phyloP scores from a whole-genome alignment of 2,329 filamentous ascomycete species.

The Hymenoscyphus fructigenus region DNA sequence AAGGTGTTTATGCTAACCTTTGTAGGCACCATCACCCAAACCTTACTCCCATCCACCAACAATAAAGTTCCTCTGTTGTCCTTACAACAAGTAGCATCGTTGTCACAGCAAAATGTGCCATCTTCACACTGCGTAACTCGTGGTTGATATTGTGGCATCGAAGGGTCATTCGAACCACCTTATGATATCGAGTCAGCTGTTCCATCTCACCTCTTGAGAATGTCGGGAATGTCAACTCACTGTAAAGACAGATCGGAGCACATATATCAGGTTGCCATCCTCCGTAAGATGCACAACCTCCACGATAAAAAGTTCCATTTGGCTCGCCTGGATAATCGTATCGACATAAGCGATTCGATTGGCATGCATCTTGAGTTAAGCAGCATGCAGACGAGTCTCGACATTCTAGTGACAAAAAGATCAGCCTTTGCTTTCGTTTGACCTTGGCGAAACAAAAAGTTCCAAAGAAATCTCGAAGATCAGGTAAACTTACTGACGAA shows the following conservation, averaged over 20 bases:
- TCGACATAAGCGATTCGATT: background rate
- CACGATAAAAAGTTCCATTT: background rate
- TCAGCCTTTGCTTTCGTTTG: background rate
- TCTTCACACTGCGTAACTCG: background rate
- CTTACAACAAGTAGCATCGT: background rate
- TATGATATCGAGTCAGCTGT: background rate
- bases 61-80: background rate
- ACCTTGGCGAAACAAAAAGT: background rate
- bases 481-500: background rate
- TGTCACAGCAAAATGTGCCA: background rate
- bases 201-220: background rate
- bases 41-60: background rate
- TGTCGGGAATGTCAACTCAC: background rate
- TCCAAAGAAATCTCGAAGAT: background rate
- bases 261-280: background rate
- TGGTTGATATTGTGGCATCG: background rate
- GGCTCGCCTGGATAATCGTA: background rate
- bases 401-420: background rate
- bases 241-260: background rate
- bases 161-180: background rate
- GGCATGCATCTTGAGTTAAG: background rate
- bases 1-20: background rate
- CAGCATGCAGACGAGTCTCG: background rate
- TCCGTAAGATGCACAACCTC: background rate
- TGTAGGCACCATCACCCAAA: background rate